Evolutionary conservation across 345 rosid genomes (phyloP).

Genomic region (Kandelia obovata): DNA sequence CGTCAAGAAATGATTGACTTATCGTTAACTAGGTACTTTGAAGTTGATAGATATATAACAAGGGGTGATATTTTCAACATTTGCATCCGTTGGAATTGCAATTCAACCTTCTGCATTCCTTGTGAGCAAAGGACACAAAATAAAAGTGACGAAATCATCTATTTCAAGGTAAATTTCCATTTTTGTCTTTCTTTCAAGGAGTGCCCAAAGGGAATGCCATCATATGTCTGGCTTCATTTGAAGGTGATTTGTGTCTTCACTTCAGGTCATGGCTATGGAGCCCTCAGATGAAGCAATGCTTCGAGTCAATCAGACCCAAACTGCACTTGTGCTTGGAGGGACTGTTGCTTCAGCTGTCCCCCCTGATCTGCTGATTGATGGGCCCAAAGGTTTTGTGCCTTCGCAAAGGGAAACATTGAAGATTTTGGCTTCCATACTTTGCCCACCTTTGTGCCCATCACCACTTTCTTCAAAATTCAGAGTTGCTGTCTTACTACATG

Average conservation of each 20-base stretch:
- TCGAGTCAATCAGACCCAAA: slow-evolving; percentile 63
- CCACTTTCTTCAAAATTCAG: slow-evolving; percentile 76
- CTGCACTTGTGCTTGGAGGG: slow-evolving; percentile 95
- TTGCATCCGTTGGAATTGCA: slow-evolving; percentile 65
- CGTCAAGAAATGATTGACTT: slow-evolving; percentile 84
- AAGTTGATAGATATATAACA: slow-evolving; percentile 64
- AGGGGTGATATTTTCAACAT: slow-evolving; percentile 75
- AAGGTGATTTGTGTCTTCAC: slow-evolving; percentile 23
- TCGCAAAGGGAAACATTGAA: slow-evolving; percentile 63
- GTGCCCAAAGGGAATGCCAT: slow-evolving; percentile 1
- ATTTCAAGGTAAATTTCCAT: slow-evolving; percentile 63
- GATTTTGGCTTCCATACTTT: slow-evolving; percentile 68
- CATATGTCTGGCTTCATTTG: slow-evolving; percentile 17
- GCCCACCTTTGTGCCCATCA: slow-evolving; percentile 80
- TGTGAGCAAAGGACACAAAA: slow-evolving; percentile 52
- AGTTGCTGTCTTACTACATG: slow-evolving; percentile 79
- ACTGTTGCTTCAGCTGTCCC: slow-evolving; percentile 73
- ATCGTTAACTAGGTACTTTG: slow-evolving; percentile 69
- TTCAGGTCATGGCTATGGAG: slow-evolving; percentile 86
- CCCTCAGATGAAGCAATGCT: slow-evolving; percentile 76
- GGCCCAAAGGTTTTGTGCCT: slow-evolving; percentile 48
- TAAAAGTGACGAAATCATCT: slow-evolving; percentile 38
- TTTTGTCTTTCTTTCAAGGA: not conserved
- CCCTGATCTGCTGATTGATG: slow-evolving; percentile 57
- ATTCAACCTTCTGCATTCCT: slow-evolving; percentile 61